Conservation (phyloP, 1,284 basidiomycete species). For the Trichosporon sp. region DNA sequence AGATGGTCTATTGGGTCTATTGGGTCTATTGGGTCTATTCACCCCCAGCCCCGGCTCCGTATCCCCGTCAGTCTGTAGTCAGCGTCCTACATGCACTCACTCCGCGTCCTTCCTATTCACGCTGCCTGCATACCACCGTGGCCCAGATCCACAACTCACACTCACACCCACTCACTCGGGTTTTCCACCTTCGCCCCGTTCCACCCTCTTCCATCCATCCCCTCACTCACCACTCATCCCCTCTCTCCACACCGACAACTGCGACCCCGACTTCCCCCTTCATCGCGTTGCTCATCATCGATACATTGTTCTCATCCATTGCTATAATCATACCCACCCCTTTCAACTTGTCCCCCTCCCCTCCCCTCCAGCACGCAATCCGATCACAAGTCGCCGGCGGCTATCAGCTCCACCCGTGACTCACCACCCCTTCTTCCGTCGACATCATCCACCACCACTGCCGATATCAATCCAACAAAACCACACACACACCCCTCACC, state of each 20-base stretch:
- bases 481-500: not conserved
- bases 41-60: too few species aligned
- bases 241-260: not conserved
- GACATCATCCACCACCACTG: not conserved
- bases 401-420: constrained; percentile 13
- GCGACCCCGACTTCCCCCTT: not conserved
- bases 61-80: too few species aligned
- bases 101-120: too few species aligned
- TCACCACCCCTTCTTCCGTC: not conserved
- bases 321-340: not conserved
- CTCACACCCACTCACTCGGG: too few species aligned
- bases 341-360: too few species aligned
- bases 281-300: not conserved
- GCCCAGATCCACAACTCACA: too few species aligned
- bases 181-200: not conserved
- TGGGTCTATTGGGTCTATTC: too few species aligned
- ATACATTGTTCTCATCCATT: not conserved
- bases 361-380: too few species aligned
- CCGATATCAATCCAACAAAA: not conserved
- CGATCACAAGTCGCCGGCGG: not conserved
- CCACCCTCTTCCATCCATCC: not conserved
- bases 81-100: too few species aligned
- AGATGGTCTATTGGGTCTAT: too few species aligned
- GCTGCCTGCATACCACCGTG: too few species aligned
- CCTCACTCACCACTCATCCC: not conserved